Base-by-base conservation (phyloP, 1,284 basidiomycete species). In the Microbotryum silenes-acaulis region DNA sequence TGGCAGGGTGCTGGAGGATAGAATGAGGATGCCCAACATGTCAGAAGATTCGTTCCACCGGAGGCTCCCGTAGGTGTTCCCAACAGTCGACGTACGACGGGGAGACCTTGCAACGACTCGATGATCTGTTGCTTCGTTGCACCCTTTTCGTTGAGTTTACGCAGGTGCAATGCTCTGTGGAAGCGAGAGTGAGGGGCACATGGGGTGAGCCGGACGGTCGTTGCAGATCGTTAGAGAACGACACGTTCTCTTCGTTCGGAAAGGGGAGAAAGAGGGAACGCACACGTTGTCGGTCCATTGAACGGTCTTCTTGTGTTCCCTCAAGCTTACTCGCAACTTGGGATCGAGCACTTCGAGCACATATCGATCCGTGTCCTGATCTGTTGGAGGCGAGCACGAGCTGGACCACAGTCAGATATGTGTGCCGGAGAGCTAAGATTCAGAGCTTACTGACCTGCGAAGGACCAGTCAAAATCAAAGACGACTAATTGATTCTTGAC, bases 241-340 rank as follows among this genome's bases (percentile, higher is more conserved):
- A 74, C 71, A 8, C 74, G 68, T 59, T 75, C 71, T 49, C 60
- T 50, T 31, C 31, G 31, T 8, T 9, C 1, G 37, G 37, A 72
- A 61, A 16, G 73, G 66, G 29, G 60, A 42, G 2, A 69, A 68
- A 57, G 48, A 29, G 18, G 61, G n/a, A 51, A 21, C 84, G 78
- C 76, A 94, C 91, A 96, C 85, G 53, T 93, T 83, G 78, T 97
- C 96, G 5, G 92, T 98, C 85, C 92, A 98, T 74, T 97, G 91
- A 6, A 85, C 77, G 52, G 70, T 77, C 16, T 78, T 76, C 74
- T 87, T 82, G 62, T 86, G 80, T 49, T 79, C 81, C 74, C 91
- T 85, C 79, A 97, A 85, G 74, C 88, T 85, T 54, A 89, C 80
- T 58, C 94, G 86, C 51, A 97, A 80, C 66, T 88, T 83, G 3